Percentiles rank a stretch among this genome's conserved stretches.
These are phyloP conservation scores for Stachybotrys echinatus DNA, from an alignment of 2,329 filamentous ascomycete genomes.

Conservation along the genomic window DNA sequence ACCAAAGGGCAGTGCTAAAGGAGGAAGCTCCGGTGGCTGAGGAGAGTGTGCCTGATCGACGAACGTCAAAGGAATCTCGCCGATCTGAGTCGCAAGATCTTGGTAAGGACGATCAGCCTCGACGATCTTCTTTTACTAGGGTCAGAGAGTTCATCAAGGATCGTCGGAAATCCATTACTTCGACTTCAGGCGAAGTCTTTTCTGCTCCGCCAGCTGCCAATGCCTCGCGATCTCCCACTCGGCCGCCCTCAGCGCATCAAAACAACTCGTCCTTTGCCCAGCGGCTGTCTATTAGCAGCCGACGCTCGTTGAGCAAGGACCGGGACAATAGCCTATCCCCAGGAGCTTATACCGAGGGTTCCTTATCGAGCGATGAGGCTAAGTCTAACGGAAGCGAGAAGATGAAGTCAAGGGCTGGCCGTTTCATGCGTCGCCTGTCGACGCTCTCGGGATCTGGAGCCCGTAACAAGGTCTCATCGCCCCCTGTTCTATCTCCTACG, in stretches of 20 bases:
- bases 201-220: conserved; percentile 15
- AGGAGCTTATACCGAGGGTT: conserved; percentile 35
- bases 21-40: conserved; percentile 20
- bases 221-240: conserved; percentile 38
- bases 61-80: conserved; percentile 35
- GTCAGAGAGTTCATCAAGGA: conserved; percentile 60
- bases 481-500: conserved; percentile 42
- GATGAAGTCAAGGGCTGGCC: conserved; percentile 46
- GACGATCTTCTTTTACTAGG: conserved; percentile 54
- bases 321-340: conserved; percentile 30
- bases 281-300: conserved; percentile 62
- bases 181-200: conserved; percentile 38
- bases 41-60: conserved; percentile 43
- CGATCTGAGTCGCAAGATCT: conserved; percentile 29
- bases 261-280: conserved; percentile 41
- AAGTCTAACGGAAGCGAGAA: conserved; percentile 34
- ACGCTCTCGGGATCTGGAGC: conserved; percentile 42
- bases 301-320: conserved; percentile 44
- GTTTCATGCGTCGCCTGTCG: conserved; percentile 55
- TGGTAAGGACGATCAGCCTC: conserved; percentile 25
- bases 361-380: conserved; percentile 41
- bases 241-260: conserved; percentile 42
- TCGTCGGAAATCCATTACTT: conserved; percentile 45
- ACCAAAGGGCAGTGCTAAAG: conserved; percentile 33
- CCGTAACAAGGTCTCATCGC: conserved; percentile 37